These are phyloP conservation scores for Cyberlindnera nakhonratchasimensis DNA, from an alignment of 805 yeast species.

Conservation along the genomic window DNA sequence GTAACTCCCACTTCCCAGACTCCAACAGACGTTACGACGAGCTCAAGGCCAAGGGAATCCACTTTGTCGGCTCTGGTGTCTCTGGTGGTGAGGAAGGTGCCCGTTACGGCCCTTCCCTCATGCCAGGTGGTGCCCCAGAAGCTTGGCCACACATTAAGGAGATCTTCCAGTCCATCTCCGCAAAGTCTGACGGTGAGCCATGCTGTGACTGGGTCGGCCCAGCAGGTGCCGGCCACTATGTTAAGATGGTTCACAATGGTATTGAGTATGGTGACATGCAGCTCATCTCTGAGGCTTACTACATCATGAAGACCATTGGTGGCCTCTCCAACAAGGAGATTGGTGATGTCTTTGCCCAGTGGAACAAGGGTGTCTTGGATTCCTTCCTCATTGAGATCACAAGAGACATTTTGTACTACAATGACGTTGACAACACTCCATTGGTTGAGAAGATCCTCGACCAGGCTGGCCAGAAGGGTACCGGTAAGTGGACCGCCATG, in stretches of 20 bases:
- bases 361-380: conserved; percentile 98
- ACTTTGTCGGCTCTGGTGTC: conserved; percentile 98
- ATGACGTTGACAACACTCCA: conserved; percentile 89
- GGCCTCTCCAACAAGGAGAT: conserved; percentile 88
- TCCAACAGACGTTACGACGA: conserved; percentile 94
- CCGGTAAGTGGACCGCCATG: conserved; percentile 99
- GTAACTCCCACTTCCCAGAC: conserved; percentile 99
- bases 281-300: conserved; percentile 96
- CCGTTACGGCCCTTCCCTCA: conserved; percentile 96
- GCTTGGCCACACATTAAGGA: conserved; percentile 99
- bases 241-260: conserved; percentile 99
- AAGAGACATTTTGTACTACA: conserved; percentile 85
- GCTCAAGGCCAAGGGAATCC: conserved; percentile 79
- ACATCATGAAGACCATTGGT: conserved; percentile 90
- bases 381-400: conserved; percentile 97
- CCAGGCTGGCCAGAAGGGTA: conserved; percentile 98
- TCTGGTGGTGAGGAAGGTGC: conserved; percentile 99
- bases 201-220: conserved; percentile 99
- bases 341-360: conserved; percentile 82
- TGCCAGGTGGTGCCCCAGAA: conserved; percentile 98
- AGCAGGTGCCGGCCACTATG: conserved; percentile 98
- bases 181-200: conserved; percentile 97
- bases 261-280: conserved; percentile 99
- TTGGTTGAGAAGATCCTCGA: conserved; percentile 95
- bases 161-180: conserved; percentile 93